Conservation (phyloP, 2,329 filamentous ascomycete species). For the Penicillium sp. region DNA sequence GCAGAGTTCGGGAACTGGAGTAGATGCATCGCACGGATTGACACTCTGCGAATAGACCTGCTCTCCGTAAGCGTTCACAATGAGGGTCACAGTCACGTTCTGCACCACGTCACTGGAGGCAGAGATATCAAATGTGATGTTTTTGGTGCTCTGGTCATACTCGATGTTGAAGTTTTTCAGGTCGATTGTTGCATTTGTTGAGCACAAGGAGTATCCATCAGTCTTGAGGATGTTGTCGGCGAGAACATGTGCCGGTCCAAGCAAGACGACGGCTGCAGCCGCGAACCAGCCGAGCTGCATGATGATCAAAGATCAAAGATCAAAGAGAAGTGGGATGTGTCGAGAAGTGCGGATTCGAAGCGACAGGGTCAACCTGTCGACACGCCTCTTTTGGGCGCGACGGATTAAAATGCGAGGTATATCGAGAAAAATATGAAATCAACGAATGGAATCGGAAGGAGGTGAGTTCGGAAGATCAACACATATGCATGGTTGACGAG, state of each 20-base stretch:
- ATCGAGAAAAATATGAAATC: slow-evolving; percentile 1
- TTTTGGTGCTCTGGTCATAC: slow-evolving; percentile 72
- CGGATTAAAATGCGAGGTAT: slow-evolving; percentile 14
- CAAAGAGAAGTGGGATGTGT: not conserved
- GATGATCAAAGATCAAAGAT: not conserved
- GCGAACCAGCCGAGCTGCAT: slow-evolving; percentile 12
- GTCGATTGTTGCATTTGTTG: slow-evolving; percentile 54
- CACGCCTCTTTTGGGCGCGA: not conserved
- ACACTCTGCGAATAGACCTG: slow-evolving; percentile 75
- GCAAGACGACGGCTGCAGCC: slow-evolving; percentile 10
- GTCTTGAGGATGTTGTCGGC: slow-evolving; percentile 74
- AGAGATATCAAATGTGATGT: slow-evolving; percentile 74
- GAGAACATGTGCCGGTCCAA: slow-evolving; percentile 42
- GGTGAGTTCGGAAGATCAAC: not conserved
- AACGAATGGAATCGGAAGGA: not conserved
- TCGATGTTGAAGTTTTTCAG: slow-evolving; percentile 71
- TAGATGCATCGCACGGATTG: slow-evolving; percentile 70
- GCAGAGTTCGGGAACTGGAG: slow-evolving; percentile 70
- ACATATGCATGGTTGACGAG: not conserved
- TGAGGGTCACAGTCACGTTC: slow-evolving; percentile 73
- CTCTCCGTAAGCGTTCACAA: slow-evolving; percentile 79
- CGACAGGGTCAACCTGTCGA: slow-evolving; percentile 27
- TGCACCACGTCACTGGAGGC: slow-evolving; percentile 70
- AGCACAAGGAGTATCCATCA: slow-evolving; percentile 72
- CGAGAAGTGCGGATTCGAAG: not conserved